These are phyloP conservation scores for Hanseniaspora clermontiae DNA, from an alignment of 805 yeast species.

Conservation along the genomic window DNA sequence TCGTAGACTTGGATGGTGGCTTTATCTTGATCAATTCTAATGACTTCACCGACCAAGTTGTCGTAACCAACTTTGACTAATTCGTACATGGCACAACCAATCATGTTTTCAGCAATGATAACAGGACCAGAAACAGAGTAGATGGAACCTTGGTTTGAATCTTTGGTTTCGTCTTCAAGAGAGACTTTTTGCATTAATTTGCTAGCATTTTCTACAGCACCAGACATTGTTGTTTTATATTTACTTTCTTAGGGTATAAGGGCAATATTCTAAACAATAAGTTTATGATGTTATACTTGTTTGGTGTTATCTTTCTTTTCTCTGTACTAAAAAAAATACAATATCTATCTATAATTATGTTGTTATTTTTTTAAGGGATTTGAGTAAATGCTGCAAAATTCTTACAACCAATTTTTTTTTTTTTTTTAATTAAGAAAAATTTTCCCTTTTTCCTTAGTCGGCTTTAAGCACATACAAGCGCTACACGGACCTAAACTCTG, in stretches of 20 bases:
- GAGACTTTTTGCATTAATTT: constrained; percentile 80
- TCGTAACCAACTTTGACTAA: constrained; percentile 96
- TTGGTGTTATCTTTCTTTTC: no score
- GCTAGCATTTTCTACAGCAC: constrained; percentile 94
- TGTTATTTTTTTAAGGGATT: background rate
- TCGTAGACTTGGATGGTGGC: constrained; percentile 98
- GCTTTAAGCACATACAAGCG: no score
- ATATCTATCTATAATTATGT: no score
- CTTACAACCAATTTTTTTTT: background rate
- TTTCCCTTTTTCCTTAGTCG: background rate
- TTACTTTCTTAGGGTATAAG: background rate
- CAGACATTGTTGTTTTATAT: constrained; percentile 45
- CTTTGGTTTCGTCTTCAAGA: constrained; percentile 50
- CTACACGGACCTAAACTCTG: background rate
- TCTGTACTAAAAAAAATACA: no score
- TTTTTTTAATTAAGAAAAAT: background rate
- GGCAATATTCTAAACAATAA: background rate
- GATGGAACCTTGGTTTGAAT: constrained; percentile 74
- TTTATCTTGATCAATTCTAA: constrained; percentile 90
- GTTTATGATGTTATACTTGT: background rate
- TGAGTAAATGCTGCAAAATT: background rate
- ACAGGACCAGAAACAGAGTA: constrained; percentile 98
- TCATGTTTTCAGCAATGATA: constrained; percentile 94
- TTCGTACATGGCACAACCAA: constrained; percentile 99
- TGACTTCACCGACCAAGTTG: constrained; percentile 93